Base-by-base conservation (phyloP, 805 yeast species). In the Yarrowia deformans region DNA sequence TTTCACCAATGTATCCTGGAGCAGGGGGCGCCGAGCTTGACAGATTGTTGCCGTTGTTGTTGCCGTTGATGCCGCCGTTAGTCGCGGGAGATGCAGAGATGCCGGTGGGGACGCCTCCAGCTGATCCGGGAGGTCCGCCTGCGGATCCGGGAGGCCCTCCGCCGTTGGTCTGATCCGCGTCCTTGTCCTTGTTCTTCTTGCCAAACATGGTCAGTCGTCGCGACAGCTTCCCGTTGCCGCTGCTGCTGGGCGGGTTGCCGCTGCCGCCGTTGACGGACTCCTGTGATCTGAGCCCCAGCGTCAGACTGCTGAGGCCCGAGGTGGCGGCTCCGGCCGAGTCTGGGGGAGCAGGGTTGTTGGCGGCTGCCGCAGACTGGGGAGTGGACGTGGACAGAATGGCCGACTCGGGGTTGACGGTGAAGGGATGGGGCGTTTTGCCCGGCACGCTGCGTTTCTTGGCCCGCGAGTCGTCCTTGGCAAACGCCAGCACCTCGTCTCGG, bases 401-500 rank as follows among this genome's bases (percentile, higher is more conserved):
- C 29, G 66, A 18, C 42, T 61, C 69, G 43, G 75, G 75, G 71
- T 74, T 76, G 16, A 74, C 72, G 13, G 77, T 73, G 70, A 75
- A 75, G 10, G 78, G 78, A 68, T 79, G 81, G 3, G 79, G 78
- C 13, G 71, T 72, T 32, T 61, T 61, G 9, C 82, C 82, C 7
- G 76, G 74, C 14, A 76, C 76, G 8, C 71, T 69, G 55, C 72
- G 83, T 83, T 70, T 86, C 77, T 79, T 61, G 80, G 78, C 34
- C 37, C 68, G 56, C n/a, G 43, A 8, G 6, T 63, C 48, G 56
- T 63, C 56, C 46, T 37, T 35, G 45, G 56, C 90, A 70, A 82
- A 82, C 67, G 80, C 78, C 61, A 87, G 77, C 1, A 90, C 76
- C 67, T 82, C 83, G 18, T 81, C 78, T 56, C 98, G 84, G 74